Base-by-base conservation (phyloP, 2,329 filamentous ascomycete species). In the Alternaria incomplexa region DNA sequence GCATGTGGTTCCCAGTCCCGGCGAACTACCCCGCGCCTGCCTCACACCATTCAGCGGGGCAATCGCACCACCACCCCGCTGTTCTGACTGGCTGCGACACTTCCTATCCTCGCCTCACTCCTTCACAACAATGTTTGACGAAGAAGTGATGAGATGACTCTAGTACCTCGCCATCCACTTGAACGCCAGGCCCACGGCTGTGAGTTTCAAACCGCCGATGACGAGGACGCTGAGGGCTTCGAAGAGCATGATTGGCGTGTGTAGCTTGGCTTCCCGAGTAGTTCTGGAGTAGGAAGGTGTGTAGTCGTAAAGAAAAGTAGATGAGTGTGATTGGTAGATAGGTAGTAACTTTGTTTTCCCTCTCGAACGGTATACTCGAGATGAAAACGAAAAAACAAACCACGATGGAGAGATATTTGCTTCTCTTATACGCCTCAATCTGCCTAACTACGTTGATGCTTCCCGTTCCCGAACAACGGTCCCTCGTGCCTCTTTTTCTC, bases 171-270 rank as follows among this genome's bases (percentile, higher is more conserved):
- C 61, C 61, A 74, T 64, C 74, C 74, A 77, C 28, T 62, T 70
- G 46, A 78, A 64, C 2, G 71, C 69, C 47, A 78, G 62, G 2
- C 66, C 73, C 5, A 77, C 50, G 8, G 76, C 75, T 13, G 75
- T 66, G 52, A 78, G 72, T 57, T 78, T 77, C 15, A 78, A 58
- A 20, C 70, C 68, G 9, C 72, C 66, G 56, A 78, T 65, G 53
- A 77, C 60, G 28, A 74, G 47, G 22, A 77, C 43, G 45, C 70
- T 63, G 52, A 65, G 52, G 5, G 72, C 62, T 64, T 71, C 72
- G 57, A 77, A 64, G 64, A 70, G 61, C 67, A 69, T 69, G 40
- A 10, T 11, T 59, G 40, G 13, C 5, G 8, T 6, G 20, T 58
- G 46, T 12, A 48, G 25, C 15, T 26, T 26, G 5, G 25, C 12